These are phyloP conservation scores for Schizophyllum amplum DNA, from an alignment of 1,284 basidiomycete genomes.

Conservation along the genomic window DNA sequence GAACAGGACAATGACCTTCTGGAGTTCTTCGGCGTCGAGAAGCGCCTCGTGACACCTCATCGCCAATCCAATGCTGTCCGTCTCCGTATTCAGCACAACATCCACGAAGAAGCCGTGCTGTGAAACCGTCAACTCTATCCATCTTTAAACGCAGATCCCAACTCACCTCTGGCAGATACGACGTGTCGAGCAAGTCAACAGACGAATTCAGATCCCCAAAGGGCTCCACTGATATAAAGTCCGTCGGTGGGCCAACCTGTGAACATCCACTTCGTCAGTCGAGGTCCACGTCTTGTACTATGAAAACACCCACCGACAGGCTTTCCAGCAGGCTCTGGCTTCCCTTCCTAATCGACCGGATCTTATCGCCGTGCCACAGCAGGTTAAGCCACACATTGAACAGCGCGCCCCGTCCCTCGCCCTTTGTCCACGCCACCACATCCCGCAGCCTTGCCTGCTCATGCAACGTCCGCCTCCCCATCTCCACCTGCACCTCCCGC, in stretches of 20 bases:
- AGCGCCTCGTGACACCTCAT: constrained; percentile 4
- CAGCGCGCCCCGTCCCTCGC: constrained; percentile 2
- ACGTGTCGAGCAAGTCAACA: constrained; percentile 1
- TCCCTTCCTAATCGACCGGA: constrained; percentile 1
- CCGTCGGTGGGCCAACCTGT: constrained; percentile 6
- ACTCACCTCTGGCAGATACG: constrained; percentile 6
- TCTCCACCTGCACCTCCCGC: constrained; percentile 3
- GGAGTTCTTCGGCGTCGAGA: background rate
- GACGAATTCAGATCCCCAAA: constrained; percentile 3
- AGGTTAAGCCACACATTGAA: constrained; percentile 7
- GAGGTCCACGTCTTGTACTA: background rate
- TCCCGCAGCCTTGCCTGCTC: constrained; percentile 6
- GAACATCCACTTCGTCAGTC: background rate
- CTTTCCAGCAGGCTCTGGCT: constrained; percentile 2
- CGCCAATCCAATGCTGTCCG: constrained; percentile 2
- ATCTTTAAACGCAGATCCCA: background rate
- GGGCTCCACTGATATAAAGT: constrained; percentile 1
- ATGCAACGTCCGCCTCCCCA: constrained; percentile 5
- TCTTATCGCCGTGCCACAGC: constrained; percentile 8
- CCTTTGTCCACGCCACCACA: background rate
- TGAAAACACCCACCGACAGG: constrained; percentile 2
- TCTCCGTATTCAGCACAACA: constrained; percentile 4
- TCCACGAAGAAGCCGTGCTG: constrained; percentile 5
- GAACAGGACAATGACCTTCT: background rate
- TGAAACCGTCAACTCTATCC: background rate